Base-by-base conservation (phyloP, 2,329 filamentous ascomycete genomes). In the Monilinia polystroma region DNA sequence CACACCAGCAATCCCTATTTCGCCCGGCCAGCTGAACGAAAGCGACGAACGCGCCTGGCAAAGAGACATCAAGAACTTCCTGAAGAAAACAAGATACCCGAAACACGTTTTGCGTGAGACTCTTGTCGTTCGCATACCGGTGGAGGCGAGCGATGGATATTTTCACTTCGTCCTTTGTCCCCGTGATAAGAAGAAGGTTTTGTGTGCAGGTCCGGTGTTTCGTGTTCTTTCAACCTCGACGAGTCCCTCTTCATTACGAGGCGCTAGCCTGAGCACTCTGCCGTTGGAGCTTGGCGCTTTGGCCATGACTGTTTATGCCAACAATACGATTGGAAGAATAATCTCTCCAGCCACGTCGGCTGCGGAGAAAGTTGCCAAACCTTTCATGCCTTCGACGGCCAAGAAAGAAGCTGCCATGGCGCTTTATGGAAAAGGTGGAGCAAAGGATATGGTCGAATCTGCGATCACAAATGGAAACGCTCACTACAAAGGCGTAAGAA, bases 151-250 rank as follows among this genome's bases (percentile, higher is more conserved):
- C 0, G 89, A 91, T 74, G 89, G 89, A 0, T 91, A 91, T 73
- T 87, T 90, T 66, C 85, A 88, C 14, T 78, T 91, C 5, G 84
- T 90, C 0, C 79, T 91, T 11, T 90, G 87, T 68, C 76, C 80
- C 0, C 84, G 81, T 0, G 75, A 78, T 0, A 84, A 82, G 74
- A 84, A 83, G 70, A 87, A 85, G 71, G 80, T 84, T 0, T 80
- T 91, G 0, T 90, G 88, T 68, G 82, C 83, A 0, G 90, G 87
- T 69, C 88, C 89, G 0, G 83, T 89, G 0, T 91, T 91, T 70
- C 82, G 89, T 20, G 79, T 91, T n/a, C 83, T 89, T 2, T 90
- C 88, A 68, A 85, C 86, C 0, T 88, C 87, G 0, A 80, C 82
- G 0, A 86, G 87, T 68, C 80, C 83, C 0, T 86, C 85, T 72